Evolutionary conservation across 257 asterid genomes (phyloP), one percentile per base, ranked within the genome.

Genomic region (Solanum neorickii): DNA sequence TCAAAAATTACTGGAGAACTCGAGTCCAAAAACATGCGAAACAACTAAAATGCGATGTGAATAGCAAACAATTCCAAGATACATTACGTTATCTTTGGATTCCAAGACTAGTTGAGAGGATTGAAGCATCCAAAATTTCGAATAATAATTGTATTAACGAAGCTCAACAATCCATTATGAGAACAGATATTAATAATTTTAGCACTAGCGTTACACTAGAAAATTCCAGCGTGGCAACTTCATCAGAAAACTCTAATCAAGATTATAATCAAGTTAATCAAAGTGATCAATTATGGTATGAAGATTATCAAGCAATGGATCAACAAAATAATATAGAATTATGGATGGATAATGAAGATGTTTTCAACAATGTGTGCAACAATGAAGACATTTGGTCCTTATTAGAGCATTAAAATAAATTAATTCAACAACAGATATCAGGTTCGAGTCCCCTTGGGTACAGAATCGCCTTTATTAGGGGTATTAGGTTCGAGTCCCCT

Each of bases 1-100:
- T 94, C 1, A 94, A 94, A 85, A 96, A 95, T 21, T 95, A 95
- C 85, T 95, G 97, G 98, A 94, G 95, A 84, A 95, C 95, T 7
- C 89, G 95, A n/a, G 98, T 94, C 1, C 98, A 95, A 60, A 95
- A 95, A 87, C 98, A 95, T 91, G 98, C 98, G 0, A 95, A 95
- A 89, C 97, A 93, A 90, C 97, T 95, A 88, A 96, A 96, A 87
- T 94, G 98, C 78, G 98, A 95, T 91, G 98, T 96, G 68, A 95
- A 94, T 94, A 94, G 98, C 94, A 96, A 94, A 92, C 94, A 94
- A 92, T 95, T 95, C 86, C 93, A 95, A 85, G 99, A 96, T 89
- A 89, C 96, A 94, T 91, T 95, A 94, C 94, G 97, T 33, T 92
- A 95, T 82, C 90, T 94, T 12, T 95, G 98, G 98, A 95, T 95